Evolutionary conservation across 257 asterid species (phyloP).

Genomic region (Haberlea rhodopensis): DNA sequence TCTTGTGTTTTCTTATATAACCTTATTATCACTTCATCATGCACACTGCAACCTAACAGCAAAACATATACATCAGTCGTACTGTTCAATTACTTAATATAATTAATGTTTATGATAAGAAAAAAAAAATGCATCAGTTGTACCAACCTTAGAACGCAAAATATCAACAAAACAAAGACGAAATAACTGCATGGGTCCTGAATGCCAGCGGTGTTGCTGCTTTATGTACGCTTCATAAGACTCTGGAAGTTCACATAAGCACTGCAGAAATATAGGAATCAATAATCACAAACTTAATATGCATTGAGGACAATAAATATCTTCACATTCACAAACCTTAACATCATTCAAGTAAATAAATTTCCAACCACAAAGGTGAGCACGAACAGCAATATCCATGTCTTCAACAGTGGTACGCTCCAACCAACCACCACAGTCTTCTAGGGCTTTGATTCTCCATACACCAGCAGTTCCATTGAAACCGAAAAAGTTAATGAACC

Average conservation of each 20-base stretch:
- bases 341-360: conserved; percentile 81
- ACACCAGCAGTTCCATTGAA: conserved; percentile 95
- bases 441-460: conserved; percentile 88
- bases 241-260: conserved; percentile 91
- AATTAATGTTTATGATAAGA: too few relatives aligned
- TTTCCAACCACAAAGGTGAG: conserved; percentile 75
- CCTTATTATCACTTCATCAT: background rate
- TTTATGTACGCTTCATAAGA: conserved; percentile 87
- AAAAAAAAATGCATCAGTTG: too few relatives aligned
- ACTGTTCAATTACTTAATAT: too few relatives aligned
- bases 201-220: conserved; percentile 98
- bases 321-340: conserved; percentile 48
- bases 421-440: conserved; percentile 95
- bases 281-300: conserved; percentile 12
- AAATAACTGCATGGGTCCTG: conserved; percentile 95
- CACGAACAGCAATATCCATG: conserved; percentile 50
- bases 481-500: conserved; percentile 87
- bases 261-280: conserved; percentile 44
- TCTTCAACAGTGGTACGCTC: conserved; percentile 54
- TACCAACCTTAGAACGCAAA: conserved; percentile 67
- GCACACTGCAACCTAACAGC: background rate
- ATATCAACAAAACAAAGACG: conserved; percentile 80
- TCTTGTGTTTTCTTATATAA: too few relatives aligned
- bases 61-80: conserved; percentile 9
- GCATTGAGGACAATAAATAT: conserved; percentile 6